Base-by-base conservation (phyloP, 768 basidiomycete genomes). In the Psilocybe cyanescens region DNA sequence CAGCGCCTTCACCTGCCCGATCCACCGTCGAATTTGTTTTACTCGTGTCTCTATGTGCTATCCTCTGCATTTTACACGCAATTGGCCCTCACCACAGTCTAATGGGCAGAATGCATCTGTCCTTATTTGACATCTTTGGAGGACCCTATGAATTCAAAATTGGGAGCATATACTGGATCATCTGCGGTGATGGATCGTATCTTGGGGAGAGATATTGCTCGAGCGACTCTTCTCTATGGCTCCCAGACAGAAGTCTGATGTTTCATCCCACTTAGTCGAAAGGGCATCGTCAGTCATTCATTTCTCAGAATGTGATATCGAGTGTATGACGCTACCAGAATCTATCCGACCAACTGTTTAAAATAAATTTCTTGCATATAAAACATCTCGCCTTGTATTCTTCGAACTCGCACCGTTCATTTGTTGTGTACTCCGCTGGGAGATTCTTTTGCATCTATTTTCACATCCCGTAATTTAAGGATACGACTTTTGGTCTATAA, bases 171-270 rank as follows among this genome's bases (percentile, higher is more conserved):
- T 17, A 12, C 17, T 48, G n/a, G 46, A 31, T 19, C 16, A 19
- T 28, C 3, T 57, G 45, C 19, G 29, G 30, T 39, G 56, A 57
- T 28, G 56, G 46, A 19, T 30, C 55, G 9, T 47, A 33, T 30
- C 9, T 57, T 31, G 56, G 45, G 47, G 35, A n/a, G 11, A 47
- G 17, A 29, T 31, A n/a, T 12, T 47, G 29, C 16, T 8, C 16
- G 12, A 49, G n/a, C 31, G 33, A 35, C 28, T 41, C 24, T 19
- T 16, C 49, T 33, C 52, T 45, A 11, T 59, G 58, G 58, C 35
- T 50, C 41, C 58, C 50, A 31, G 50, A 59, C 49, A 24, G 58
- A 24, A 59, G 50, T 7, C n/a, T 52, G 11, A 59, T 59, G 50
- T 28, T 45, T 24, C 50, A 52, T 44, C 50, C 58, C 28, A 52